Evolutionary conservation across 1,284 basidiomycete genomes (phyloP), one percentile per base, ranked within the genome.

Genomic region (Microbotryum intermedium): DNA sequence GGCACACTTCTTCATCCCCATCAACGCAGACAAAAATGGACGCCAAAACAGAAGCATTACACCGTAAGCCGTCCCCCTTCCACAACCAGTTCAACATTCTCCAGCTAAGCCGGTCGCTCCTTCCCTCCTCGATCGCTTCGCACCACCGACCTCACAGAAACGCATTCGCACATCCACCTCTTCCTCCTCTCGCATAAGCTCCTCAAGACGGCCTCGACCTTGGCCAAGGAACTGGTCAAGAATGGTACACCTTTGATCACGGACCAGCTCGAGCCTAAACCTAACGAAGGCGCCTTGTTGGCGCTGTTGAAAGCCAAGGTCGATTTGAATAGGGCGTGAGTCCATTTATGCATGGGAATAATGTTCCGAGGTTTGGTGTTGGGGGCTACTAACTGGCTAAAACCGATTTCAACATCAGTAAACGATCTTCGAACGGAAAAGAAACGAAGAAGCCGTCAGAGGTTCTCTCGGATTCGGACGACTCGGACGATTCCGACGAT

Each of bases 81-180:
- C 34, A 1, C n/a, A n/a, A n/a, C n/a, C n/a, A n/a, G n/a, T 34
- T 34, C 34, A 13, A 34, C 3, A 34, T 34, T 34, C 3, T 9
- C 34, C 34, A 13, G 16, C 34, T 34, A 13, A 34, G n/a, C 34
- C 34, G 4, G 4, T 39, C 8, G 4, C 23, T 7, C 39, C 16
- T 16, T 16, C 20, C 1, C 20, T 11, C 8, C 25, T 20, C 21
- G 34, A 26, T 29, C 20, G 29, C 16, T 51, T 39, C 43, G 47
- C n/a, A 47, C 34, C 21, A 25, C 11, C n/a, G 43, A 29, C 13
- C 23, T 42, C 23, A 2, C 54, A 87, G 87, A 78, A 34, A 85
- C 84, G 13, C 88, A 87, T 77, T 79, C 81, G 66, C 75, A 87
- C 59, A 81, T 88, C 59, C 81, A 87, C 70, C 76, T 81, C n/a